phyloP scores from a whole-genome alignment of 2,329 filamentous ascomycete genomes.

The Aspergillus calidoustus region DNA sequence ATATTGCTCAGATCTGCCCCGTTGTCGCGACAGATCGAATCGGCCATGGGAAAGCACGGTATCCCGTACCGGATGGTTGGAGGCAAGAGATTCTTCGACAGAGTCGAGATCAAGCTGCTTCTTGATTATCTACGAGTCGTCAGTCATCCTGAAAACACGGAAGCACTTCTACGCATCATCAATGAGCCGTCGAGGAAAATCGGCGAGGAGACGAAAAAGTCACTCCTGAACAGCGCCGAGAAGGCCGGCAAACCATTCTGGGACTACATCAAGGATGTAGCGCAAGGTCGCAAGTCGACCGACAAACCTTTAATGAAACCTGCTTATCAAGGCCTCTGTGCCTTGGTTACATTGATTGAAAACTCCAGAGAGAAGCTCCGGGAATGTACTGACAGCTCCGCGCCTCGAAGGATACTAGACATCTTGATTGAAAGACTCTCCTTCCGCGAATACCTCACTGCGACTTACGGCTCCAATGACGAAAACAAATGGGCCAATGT shows the following conservation, averaged over 20 bases:
- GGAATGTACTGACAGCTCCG: conserved; percentile 45
- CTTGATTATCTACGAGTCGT: conserved; percentile 88
- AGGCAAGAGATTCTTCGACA: conserved; percentile 88
- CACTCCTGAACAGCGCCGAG: conserved; percentile 77
- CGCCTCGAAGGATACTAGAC: conserved; percentile 56
- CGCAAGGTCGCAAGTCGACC: conserved; percentile 56
- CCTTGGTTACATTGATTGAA: conserved; percentile 65
- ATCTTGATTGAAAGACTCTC: conserved; percentile 67
- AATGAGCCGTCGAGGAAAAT: conserved; percentile 83
- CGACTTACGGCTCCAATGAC: conserved; percentile 72
- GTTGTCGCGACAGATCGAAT: conserved; percentile 84
- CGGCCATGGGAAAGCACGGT: conserved; percentile 76
- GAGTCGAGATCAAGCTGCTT: conserved; percentile 82
- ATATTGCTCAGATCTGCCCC: conserved; percentile 84
- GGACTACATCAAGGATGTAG: conserved; percentile 67
- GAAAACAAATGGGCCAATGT: conserved; percentile 87
- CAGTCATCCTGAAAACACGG: conserved; percentile 82
- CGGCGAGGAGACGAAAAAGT: conserved; percentile 76
- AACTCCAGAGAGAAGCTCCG: conserved; percentile 60
- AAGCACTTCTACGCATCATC: conserved; percentile 80
- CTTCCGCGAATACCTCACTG: conserved; percentile 75
- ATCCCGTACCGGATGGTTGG: conserved; percentile 93
- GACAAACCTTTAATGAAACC: conserved; percentile 60
- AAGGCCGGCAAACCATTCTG: conserved; percentile 71
- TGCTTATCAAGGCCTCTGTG: conserved; percentile 61